phyloP scores from a whole-genome alignment of 2,329 filamentous ascomycete genomes.

The Monosporascus sp. region DNA sequence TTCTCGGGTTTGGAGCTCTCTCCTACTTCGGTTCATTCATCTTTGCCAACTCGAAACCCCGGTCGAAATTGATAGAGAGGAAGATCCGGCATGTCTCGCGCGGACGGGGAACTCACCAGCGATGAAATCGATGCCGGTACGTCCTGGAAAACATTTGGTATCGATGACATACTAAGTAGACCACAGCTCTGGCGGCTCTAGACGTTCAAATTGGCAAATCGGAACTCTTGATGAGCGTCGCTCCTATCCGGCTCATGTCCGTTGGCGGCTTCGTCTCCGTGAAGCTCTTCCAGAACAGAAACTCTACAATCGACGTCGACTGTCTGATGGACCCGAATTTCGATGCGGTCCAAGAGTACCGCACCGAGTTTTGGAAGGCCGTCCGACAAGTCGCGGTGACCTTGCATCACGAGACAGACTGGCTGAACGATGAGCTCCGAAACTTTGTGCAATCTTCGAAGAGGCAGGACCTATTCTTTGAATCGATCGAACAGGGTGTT shows the following conservation, averaged over 20 bases:
- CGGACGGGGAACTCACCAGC: neutral
- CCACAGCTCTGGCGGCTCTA: constrained; percentile 15
- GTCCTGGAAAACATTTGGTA: neutral
- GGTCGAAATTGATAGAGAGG: neutral
- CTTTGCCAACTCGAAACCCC: neutral
- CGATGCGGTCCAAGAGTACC: constrained; percentile 14
- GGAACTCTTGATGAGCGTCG: constrained; percentile 21
- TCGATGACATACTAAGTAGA: neutral
- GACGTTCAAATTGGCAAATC: constrained; percentile 17
- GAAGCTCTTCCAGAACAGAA: constrained; percentile 15
- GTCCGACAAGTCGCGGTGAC: constrained; percentile 8
- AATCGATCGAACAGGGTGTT: constrained; percentile 18
- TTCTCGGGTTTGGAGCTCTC: neutral
- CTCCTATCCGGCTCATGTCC: constrained; percentile 21
- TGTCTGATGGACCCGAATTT: constrained; percentile 22
- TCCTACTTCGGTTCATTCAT: neutral
- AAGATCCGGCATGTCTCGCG: neutral
- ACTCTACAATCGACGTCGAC: constrained; percentile 19
- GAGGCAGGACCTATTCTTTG: constrained; percentile 16
- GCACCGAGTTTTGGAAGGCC: constrained; percentile 9
- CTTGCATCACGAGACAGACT: constrained; percentile 8
- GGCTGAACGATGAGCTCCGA: constrained; percentile 20
- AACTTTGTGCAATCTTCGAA: constrained; percentile 12
- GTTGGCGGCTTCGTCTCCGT: constrained; percentile 20
- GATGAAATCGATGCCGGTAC: neutral